phyloP scores from a whole-genome alignment of 2,329 filamentous ascomycete species.

The Monosporascus sp. region DNA sequence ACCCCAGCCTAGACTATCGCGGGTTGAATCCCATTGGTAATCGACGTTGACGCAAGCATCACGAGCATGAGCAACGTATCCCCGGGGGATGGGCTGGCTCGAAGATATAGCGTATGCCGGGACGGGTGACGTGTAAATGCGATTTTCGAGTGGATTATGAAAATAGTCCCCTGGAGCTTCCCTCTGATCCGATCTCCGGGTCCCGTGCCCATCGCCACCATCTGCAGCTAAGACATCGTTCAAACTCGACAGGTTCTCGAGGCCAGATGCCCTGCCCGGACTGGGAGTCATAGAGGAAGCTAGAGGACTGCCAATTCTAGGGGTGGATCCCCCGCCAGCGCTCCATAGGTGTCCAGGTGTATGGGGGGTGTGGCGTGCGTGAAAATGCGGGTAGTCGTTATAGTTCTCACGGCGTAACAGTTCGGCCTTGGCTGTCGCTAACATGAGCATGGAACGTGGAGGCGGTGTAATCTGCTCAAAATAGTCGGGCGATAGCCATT shows the following conservation, averaged over 20 bases:
- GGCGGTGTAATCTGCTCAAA: conserved; percentile 90
- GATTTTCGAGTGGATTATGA: conserved; percentile 7
- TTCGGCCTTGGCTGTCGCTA: conserved; percentile 82
- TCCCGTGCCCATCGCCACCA: conserved; percentile 7
- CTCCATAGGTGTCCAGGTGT: conserved; percentile 35
- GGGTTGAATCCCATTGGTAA: conserved; percentile 93
- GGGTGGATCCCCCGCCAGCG: conserved; percentile 8
- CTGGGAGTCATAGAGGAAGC: conserved; percentile 13
- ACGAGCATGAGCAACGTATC: conserved; percentile 84
- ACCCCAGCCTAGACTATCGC: conserved; percentile 72
- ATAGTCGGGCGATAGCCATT: conserved; percentile 92
- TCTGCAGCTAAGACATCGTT: conserved; percentile 10
- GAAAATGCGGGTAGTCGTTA: conserved; percentile 39
- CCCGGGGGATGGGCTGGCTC: conserved; percentile 75
- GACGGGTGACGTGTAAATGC: conserved; percentile 66
- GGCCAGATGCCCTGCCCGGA: conserved; percentile 6
- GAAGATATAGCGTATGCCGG: conserved; percentile 79
- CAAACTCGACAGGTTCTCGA: conserved; percentile 17
- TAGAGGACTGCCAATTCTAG: conserved; percentile 15
- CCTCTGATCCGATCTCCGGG: conserved; percentile 1
- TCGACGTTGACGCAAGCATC: conserved; percentile 85
- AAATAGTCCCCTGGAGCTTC: conserved; percentile 3
- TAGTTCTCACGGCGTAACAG: conserved; percentile 72
- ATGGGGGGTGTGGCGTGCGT: conserved; percentile 19
- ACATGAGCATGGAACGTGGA: conserved; percentile 79